Evolutionary conservation across 1,284 basidiomycete genomes (phyloP).

Genomic region (Malassezia yamatoensis): DNA sequence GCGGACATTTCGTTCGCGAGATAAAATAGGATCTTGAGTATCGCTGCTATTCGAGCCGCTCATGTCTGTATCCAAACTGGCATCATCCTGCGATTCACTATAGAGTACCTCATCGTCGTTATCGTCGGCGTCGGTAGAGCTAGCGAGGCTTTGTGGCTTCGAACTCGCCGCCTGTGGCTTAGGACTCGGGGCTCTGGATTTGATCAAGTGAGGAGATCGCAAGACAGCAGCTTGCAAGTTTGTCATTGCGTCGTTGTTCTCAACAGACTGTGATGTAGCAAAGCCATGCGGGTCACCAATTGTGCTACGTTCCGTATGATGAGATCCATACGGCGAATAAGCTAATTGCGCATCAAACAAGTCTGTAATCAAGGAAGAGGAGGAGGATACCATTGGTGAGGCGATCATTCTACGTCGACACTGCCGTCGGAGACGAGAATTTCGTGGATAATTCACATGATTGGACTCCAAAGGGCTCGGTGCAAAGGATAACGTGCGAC

Average conservation of each 20-base stretch:
- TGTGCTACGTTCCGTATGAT: not conserved
- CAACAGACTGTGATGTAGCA: not conserved
- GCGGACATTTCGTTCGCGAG: too few relatives aligned
- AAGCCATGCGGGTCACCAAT: not conserved
- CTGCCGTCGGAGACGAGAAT: not conserved
- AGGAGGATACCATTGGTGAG: not conserved
- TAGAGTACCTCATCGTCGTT: not conserved
- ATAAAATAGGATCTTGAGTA: too few relatives aligned
- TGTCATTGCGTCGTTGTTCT: not conserved
- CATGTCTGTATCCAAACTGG: too few relatives aligned
- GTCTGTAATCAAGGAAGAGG: not conserved
- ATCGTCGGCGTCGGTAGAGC: not conserved
- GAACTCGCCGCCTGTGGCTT: too few relatives aligned
- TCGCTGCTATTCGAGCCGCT: too few relatives aligned
- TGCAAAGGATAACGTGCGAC: not conserved
- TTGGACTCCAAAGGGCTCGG: not conserved
- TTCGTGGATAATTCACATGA: not conserved
- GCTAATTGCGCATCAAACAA: not conserved
- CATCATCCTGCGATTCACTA: too few relatives aligned
- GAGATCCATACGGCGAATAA: not conserved
- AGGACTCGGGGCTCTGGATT: not conserved
- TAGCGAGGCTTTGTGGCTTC: not conserved
- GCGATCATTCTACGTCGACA: not conserved
- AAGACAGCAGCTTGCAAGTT: not conserved
- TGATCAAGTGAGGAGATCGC: constrained; percentile 2